phyloP scores from a whole-genome alignment of 106 monocot genomes.

The Dendrobium officinale region DNA sequence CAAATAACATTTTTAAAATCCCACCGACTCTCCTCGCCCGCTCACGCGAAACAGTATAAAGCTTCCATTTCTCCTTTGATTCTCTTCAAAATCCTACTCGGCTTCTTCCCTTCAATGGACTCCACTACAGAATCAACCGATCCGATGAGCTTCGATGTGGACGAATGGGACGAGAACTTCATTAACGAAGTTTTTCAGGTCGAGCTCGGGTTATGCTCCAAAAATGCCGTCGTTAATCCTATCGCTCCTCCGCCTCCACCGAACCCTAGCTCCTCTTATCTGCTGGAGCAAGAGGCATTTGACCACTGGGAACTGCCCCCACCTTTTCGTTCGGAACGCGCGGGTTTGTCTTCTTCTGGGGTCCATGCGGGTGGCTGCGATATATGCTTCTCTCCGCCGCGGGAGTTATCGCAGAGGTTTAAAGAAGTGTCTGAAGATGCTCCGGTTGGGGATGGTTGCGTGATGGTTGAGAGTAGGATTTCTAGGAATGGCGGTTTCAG shows the following conservation, averaged over 20 bases:
- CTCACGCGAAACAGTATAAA: neutral
- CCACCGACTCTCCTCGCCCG: neutral
- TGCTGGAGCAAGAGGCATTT: neutral
- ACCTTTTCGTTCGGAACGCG: neutral
- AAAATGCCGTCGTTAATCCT: conserved; percentile 17
- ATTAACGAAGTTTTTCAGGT: conserved; percentile 28
- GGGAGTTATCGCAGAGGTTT: conserved; percentile 45
- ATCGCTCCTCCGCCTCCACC: neutral
- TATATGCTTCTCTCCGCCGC: conserved; percentile 42
- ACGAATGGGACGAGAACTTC: conserved; percentile 64
- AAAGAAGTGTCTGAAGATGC: neutral
- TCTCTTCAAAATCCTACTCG: neutral
- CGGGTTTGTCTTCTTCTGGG: neutral
- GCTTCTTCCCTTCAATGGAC: neutral
- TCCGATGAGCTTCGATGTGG: conserved; percentile 41
- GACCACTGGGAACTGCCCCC: neutral
- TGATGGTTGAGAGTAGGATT: conserved; percentile 2
- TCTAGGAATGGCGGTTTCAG: neutral
- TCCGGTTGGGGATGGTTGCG: conserved; percentile 5
- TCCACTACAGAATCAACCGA: neutral
- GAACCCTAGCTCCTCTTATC: conserved; percentile 1
- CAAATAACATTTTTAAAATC: neutral
- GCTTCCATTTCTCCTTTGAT: neutral
- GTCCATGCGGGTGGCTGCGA: conserved; percentile 4
- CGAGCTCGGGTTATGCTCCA: conserved; percentile 35